Conservation (phyloP, 139 green algal species). For the Micromonas commoda region DNA sequence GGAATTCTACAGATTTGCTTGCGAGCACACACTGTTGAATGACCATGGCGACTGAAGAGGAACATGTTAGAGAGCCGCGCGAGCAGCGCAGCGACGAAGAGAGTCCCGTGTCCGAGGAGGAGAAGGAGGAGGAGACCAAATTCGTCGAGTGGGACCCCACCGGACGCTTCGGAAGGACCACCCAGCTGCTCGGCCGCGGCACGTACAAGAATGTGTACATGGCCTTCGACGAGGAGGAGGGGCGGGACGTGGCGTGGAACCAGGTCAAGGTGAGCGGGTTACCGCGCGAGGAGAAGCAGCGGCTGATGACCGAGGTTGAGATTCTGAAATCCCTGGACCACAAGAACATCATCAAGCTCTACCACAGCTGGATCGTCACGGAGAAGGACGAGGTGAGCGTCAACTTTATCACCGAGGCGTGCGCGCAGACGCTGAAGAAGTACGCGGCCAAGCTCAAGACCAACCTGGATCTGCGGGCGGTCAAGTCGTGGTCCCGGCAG, state of each 20-base stretch:
- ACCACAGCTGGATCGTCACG: conserved; percentile 87
- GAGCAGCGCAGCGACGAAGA: too few relatives aligned
- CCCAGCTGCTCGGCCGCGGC: conserved; percentile 74
- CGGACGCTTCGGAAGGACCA: conserved; percentile 69
- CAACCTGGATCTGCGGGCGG: conserved; percentile 75
- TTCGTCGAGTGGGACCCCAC: conserved; percentile 60
- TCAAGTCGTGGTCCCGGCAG: conserved; percentile 95
- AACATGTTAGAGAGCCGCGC: too few relatives aligned
- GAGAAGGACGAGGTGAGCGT: conserved; percentile 68
- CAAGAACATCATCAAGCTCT: conserved; percentile 98
- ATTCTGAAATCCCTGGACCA: conserved; percentile 91
- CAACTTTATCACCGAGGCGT: conserved; percentile 99
- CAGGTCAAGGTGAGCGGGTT: conserved; percentile 51
- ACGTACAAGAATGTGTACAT: conserved; percentile 98
- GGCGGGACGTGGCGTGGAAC: conserved; percentile 97
- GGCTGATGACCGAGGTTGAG: conserved; percentile 89
- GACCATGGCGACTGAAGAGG: background rate
- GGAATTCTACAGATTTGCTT: too few relatives aligned
- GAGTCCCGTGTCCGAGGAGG: background rate
- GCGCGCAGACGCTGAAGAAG: conserved; percentile 84
- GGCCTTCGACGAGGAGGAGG: conserved; percentile 89
- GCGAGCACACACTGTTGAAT: too few relatives aligned
- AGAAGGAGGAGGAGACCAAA: conserved; percentile 43
- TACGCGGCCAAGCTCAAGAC: conserved; percentile 42
- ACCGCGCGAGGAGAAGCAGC: conserved; percentile 67